Evolutionary conservation across 1,139 yeast genomes (phyloP).

Genomic region (Kluyveromyces sp.): DNA sequence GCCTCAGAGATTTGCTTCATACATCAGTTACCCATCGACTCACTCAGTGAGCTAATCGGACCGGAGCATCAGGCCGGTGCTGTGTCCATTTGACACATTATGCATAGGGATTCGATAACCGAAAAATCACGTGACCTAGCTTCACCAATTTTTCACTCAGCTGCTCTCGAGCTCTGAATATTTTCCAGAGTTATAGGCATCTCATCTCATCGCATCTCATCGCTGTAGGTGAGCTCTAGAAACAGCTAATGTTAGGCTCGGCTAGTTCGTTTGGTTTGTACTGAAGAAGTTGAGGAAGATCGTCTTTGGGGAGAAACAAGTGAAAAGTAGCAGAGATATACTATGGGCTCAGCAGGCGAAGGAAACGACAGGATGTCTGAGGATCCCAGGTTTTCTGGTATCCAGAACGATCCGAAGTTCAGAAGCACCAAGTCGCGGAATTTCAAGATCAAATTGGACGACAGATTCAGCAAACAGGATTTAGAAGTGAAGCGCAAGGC

Average conservation of each 20-base stretch:
- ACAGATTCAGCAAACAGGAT: conserved; percentile 73
- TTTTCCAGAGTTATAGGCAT: too few species aligned
- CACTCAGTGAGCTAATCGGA: too few species aligned
- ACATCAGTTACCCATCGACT: too few species aligned
- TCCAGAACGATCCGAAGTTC: conserved; percentile 86
- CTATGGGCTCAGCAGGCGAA: conserved; percentile 14
- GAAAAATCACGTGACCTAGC: conserved; percentile 4
- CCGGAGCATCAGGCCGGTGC: too few species aligned
- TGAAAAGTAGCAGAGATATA: background rate
- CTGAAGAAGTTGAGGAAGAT: background rate
- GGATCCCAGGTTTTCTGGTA: conserved; percentile 73
- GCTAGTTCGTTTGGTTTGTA: too few species aligned
- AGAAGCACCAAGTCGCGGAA: conserved; percentile 64
- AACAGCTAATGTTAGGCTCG: background rate
- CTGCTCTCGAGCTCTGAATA: background rate
- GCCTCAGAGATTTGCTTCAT: too few species aligned
- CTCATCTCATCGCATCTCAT: conserved; percentile 23
- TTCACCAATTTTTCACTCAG: conserved; percentile 1
- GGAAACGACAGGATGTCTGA: conserved; percentile 33
- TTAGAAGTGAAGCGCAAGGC: conserved; percentile 49
- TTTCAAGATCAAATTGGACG: conserved; percentile 74
- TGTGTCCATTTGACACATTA: too few species aligned
- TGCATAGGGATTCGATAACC: too few species aligned
- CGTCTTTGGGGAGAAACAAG: too few species aligned
- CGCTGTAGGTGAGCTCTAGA: background rate